Evolutionary conservation across 176 grass and related monocot genomes (phyloP).

Genomic region (Metroxylon sagu): DNA sequence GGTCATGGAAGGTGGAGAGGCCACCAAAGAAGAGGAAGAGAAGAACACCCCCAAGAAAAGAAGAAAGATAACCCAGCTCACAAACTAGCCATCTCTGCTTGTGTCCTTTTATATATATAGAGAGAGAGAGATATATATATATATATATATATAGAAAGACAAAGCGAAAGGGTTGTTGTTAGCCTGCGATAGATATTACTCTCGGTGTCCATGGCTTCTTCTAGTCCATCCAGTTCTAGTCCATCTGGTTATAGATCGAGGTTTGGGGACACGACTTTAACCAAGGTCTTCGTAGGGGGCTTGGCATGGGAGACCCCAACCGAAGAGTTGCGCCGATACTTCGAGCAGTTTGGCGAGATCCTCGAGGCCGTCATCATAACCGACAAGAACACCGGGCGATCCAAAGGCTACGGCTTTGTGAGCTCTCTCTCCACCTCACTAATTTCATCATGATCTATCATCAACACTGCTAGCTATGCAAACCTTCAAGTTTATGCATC

Average conservation of each 20-base stretch:
- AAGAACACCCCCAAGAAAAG: background rate
- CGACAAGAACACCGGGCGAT: conserved; percentile 6
- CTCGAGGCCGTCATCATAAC: conserved; percentile 11
- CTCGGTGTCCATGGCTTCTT: background rate
- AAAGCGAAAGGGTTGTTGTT: no score
- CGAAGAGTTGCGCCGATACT: conserved; percentile 5
- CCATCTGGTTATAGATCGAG: background rate
- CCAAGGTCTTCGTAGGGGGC: conserved; percentile 21
- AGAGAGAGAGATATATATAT: no score
- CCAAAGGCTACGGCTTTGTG: conserved; percentile 11
- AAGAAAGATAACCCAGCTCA: no score
- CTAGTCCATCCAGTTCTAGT: background rate
- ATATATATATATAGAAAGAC: no score
- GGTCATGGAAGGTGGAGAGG: conserved; percentile 2
- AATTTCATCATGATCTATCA: background rate
- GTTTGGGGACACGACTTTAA: conserved; percentile 19
- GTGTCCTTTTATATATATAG: background rate
- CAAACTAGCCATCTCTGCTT: no score
- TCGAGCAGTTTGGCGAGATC: conserved; percentile 6
- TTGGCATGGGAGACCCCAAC: conserved; percentile 18
- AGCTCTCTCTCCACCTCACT: background rate
- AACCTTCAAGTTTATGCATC: no score
- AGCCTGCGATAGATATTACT: no score
- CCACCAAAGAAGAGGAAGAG: conserved; percentile 2
- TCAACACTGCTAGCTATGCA: no score